Base-by-base conservation (phyloP, 2,329 filamentous ascomycete genomes). In the Cladosporium sp. region DNA sequence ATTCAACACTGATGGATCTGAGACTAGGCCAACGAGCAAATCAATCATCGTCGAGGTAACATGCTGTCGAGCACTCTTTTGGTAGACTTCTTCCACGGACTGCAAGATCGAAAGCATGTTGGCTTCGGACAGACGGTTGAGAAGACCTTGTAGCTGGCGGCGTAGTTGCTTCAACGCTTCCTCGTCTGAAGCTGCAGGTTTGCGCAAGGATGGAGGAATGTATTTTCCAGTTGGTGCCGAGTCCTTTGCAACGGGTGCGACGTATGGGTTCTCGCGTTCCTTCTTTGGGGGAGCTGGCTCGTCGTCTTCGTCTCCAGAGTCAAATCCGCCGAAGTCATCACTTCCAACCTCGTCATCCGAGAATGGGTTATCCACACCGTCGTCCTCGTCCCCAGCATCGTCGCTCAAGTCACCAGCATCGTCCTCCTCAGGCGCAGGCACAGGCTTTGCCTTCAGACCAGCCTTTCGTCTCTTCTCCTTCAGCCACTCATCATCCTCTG, bases 71-170 rank as follows among this genome's bases (percentile, higher is more conserved):
- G 93, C 84, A 58, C 95, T 83, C 36, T 84, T 83, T 49, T 84
- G 80, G 65, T 97, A 98, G 1, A 97, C 73, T 53, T 84, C 82
- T 63, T 95, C 89, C 27, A 95, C 77, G 15, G 94, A 86, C 38
- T 80, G 79, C 3, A 96, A 72, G 47, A 97, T 95, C 2, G 88
- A 86, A 5, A 95, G 69, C 55, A 98, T 76, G 59, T 93, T 97
- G 32, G 89, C 83, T 64, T 97, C 92, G 0, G 93, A 96, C 27
- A 98, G 76, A 63, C 92, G 85, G 68, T 98, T 98, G 63, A 98
- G 78, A 15, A 93, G 78, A 63, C 93, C 92, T 65, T 97, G 90
- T 0, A 88, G 77, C 62, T 94, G 88, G 54, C 88, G 82, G 52
- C 83, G 83, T 43, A 98, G 72, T 33, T 86, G 83, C 11, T 76